A percentile compares a stretch with the other conserved stretches of the same genome.
These are phyloP conservation scores for Alliaria petiolata DNA, from an alignment of 345 rosid species.

Conservation along the genomic window DNA sequence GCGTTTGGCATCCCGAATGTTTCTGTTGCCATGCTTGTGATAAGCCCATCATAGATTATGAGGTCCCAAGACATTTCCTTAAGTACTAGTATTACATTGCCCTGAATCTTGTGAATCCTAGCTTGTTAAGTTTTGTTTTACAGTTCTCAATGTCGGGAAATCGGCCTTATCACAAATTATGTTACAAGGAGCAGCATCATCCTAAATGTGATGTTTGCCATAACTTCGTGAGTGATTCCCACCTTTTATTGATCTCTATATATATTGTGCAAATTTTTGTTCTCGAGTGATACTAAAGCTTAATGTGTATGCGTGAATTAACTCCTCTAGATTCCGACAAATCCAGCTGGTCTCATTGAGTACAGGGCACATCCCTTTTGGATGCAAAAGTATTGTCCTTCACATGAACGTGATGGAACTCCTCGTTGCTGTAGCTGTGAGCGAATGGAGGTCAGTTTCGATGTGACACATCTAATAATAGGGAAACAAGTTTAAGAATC, in stretches of 20 bases:
- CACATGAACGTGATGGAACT: constrained; percentile 83
- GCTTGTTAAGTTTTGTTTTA: constrained; percentile 14
- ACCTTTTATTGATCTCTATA: neutral
- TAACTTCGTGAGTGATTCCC: constrained; percentile 60
- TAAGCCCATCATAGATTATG: constrained; percentile 64
- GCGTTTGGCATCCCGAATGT: constrained; percentile 89
- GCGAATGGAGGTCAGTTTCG: constrained; percentile 76
- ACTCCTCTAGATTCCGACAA: constrained; percentile 61
- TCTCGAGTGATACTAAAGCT: neutral
- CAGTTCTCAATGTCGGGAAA: constrained; percentile 69
- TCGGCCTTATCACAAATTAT: constrained; percentile 77
- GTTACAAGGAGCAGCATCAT: constrained; percentile 76
- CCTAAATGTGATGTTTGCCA: constrained; percentile 94
- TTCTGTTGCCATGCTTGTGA: constrained; percentile 74
- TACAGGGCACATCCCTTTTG: constrained; percentile 80
- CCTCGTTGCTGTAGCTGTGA: constrained; percentile 77
- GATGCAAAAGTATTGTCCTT: constrained; percentile 89
- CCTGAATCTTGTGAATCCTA: constrained; percentile 24
- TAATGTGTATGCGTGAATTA: neutral
- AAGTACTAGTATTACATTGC: neutral
- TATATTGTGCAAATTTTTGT: neutral
- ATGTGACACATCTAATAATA: neutral
- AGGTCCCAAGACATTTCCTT: constrained; percentile 42
- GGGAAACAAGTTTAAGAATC: neutral
- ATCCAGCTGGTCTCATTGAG: constrained; percentile 64